Evolutionary conservation across 495 filamentous ascomycete genomes (phyloP), one percentile per base, ranked within the genome.

Genomic region (Tuber calosporum): DNA sequence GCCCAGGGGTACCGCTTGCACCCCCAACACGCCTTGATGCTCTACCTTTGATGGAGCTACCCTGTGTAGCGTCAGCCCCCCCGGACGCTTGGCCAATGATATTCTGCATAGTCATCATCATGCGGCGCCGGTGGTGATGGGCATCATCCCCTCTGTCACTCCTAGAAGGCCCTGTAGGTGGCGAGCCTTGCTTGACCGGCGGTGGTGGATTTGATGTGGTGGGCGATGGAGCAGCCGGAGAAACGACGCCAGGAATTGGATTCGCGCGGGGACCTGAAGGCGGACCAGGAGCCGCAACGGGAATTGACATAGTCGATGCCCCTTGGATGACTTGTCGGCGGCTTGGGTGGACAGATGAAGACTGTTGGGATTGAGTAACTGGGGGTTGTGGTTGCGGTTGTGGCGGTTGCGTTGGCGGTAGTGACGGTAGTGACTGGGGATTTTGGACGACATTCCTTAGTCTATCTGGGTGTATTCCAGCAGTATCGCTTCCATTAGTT

Each of bases 381-480:
- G 82, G 79, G 1, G 83, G 74, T 15, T 81, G 79, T 19, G 79
- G 34, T 34, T 45, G 34, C 19, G 67, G 77, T 22, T 83, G 76
- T 53, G 79, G 69, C 11, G 79, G 78, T 17, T 75, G 82, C 5
- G 77, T 77, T 30, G 69, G 67, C 71, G 1, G 77, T 79, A 76
- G 82, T 72, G 66, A 74, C 36, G 48, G 79, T 66, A 26, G 82
- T 72, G 17, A 74, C 22, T 43, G 80, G n/a, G 69, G 81, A 77
- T 71, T 81, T 71, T 66, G 83, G 19, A 69, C 75, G 79, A 72
- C 83, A 15, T 70, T 75, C 34, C 76, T 85, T 15, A 87, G 79
- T 43, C 86, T 83, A 73, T 87, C 86, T 11, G 85, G 86, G 66
- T 87, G 86, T 34, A 87, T 84, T 9, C 86, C 85, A 6, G 82